Percentiles rank a stretch among this genome's conserved stretches.
Evolutionary conservation across 371 early-diverging fungal genomes (phyloP).

Genomic region (Mortierella sp.): DNA sequence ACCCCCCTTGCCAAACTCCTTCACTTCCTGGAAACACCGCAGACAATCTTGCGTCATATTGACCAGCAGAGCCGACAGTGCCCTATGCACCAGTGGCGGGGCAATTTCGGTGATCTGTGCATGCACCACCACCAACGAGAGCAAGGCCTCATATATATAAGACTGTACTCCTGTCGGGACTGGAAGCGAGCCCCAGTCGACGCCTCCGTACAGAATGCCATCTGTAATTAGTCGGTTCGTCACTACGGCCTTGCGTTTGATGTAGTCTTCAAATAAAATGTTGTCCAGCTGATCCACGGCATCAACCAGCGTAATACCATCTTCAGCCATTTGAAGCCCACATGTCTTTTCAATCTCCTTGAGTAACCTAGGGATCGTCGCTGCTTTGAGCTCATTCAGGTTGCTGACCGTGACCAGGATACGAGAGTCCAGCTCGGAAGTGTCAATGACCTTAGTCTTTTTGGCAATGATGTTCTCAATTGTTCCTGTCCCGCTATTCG

Average conservation of each 20-base stretch:
- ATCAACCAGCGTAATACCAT: conserved; percentile 71
- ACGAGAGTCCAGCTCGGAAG: conserved; percentile 64
- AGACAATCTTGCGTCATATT: conserved; percentile 82
- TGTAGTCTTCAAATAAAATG: conserved; percentile 85
- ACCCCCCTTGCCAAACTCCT: conserved; percentile 88
- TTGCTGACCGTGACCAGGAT: conserved; percentile 85
- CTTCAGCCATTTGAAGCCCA: conserved; percentile 68
- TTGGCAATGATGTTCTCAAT: conserved; percentile 16
- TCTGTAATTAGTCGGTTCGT: conserved; percentile 76
- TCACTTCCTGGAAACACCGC: conserved; percentile 79
- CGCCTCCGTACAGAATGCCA: conserved; percentile 85
- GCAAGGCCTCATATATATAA: conserved; percentile 87
- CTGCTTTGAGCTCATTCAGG: conserved; percentile 72
- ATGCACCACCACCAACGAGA: conserved; percentile 91
- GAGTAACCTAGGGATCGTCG: conserved; percentile 78
- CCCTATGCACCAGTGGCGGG: conserved; percentile 78
- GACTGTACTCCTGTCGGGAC: conserved; percentile 86
- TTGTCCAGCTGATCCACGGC: conserved; percentile 78
- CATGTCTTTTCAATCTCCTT: conserved; percentile 77
- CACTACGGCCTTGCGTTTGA: conserved; percentile 75
- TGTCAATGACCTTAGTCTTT: conserved; percentile 18
- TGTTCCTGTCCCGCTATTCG: conserved; percentile 15
- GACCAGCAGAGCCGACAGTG: conserved; percentile 76
- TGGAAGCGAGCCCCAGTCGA: conserved; percentile 85
- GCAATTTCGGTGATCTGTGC: conserved; percentile 86